A percentile compares a stretch with the other conserved stretches of the same genome.
These are phyloP conservation scores for Rubia yunnanensis DNA, from an alignment of 257 asterid species.

Conservation along the genomic window DNA sequence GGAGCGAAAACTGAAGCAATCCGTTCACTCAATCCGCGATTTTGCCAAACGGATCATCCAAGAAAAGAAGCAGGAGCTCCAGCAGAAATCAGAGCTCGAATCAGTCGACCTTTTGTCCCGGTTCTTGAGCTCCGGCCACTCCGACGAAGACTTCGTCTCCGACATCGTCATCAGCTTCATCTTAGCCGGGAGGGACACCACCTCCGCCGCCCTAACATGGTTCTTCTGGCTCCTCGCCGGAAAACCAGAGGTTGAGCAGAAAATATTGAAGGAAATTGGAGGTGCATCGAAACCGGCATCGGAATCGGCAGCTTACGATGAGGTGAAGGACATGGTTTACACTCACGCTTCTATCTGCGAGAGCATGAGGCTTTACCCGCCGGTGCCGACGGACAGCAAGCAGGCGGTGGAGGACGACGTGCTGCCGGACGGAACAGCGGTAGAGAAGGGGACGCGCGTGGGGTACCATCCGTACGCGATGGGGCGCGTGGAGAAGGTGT, in stretches of 20 bases:
- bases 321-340: conserved; percentile 45
- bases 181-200: conserved; percentile 58
- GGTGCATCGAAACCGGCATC: background rate
- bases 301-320: conserved; percentile 28
- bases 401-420: conserved; percentile 32
- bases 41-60: conserved; percentile 36
- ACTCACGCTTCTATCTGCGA: conserved; percentile 53
- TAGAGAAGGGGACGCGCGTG: conserved; percentile 42
- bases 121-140: conserved; percentile 38
- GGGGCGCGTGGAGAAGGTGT: conserved; percentile 52
- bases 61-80: conserved; percentile 28
- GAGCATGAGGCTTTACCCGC: conserved; percentile 58
- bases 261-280: conserved; percentile 29
- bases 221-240: conserved; percentile 43
- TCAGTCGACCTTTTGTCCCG: conserved; percentile 48
- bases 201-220: conserved; percentile 63
- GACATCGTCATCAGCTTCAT: conserved; percentile 60
- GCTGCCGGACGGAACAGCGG: conserved; percentile 49
- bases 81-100: conserved; percentile 14
- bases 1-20: conserved; percentile 30
- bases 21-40: conserved; percentile 21
- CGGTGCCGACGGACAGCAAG: conserved; percentile 43
- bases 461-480: conserved; percentile 53
- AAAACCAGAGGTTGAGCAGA: conserved; percentile 25
- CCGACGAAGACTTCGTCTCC: conserved; percentile 38